These are phyloP conservation scores for Suillus weaverae DNA, from an alignment of 768 basidiomycete species.

Conservation along the genomic window DNA sequence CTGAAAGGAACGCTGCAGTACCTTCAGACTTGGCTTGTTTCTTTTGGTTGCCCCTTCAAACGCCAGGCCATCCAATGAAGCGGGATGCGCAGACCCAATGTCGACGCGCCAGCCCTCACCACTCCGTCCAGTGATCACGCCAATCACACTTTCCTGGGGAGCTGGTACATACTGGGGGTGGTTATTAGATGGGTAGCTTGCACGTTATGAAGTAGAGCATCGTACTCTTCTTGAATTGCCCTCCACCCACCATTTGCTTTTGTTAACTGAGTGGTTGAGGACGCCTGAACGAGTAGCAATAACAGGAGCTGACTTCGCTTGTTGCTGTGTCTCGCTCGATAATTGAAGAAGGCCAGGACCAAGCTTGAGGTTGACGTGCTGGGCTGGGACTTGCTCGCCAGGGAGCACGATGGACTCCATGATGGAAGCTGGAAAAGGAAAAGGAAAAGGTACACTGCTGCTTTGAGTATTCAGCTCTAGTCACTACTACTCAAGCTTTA, in stretches of 20 bases:
- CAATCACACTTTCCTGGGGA: constrained; percentile 85
- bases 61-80: constrained; percentile 83
- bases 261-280: constrained; percentile 67
- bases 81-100: constrained; percentile 85
- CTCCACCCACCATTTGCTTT: constrained; percentile 88
- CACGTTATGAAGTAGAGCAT: constrained; percentile 26
- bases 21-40: constrained; percentile 92
- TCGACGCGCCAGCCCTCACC: constrained; percentile 95
- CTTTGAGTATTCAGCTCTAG: no score
- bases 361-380: constrained; percentile 79
- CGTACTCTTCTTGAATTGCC: constrained; percentile 80
- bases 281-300: constrained; percentile 69
- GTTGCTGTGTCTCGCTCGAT: constrained; percentile 35
- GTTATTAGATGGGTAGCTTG: background rate
- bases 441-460: background rate
- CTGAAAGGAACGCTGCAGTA: constrained; percentile 26
- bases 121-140: constrained; percentile 72
- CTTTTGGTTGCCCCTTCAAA: constrained; percentile 97
- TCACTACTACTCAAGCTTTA: background rate
- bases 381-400: constrained; percentile 73
- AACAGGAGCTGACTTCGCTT: constrained; percentile 23
- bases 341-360: constrained; percentile 78
- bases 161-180: constrained; percentile 82
- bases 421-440: constrained; percentile 36
- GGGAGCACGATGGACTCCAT: constrained; percentile 70